These are phyloP conservation scores for Candida montana DNA, from an alignment of 805 yeast genomes.

Conservation along the genomic window DNA sequence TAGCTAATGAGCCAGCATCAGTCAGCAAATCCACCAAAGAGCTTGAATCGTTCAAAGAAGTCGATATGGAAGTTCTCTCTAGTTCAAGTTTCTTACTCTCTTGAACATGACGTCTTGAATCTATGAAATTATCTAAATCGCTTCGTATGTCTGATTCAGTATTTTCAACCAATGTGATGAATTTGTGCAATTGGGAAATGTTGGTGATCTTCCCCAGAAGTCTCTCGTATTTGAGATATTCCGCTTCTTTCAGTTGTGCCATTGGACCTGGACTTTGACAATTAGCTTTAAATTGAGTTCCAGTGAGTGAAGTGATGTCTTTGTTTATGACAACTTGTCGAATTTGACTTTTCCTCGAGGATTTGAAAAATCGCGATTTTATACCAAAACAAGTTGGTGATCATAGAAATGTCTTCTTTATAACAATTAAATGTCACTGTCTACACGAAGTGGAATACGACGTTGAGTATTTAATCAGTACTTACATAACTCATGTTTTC, in stretches of 20 bases:
- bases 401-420: not conserved
- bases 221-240: slow-evolving; percentile 15
- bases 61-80: slow-evolving; percentile 56
- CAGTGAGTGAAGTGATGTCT: too few relatives aligned
- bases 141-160: slow-evolving; percentile 19
- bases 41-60: slow-evolving; percentile 52
- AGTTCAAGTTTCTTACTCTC: slow-evolving; percentile 47
- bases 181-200: slow-evolving; percentile 21
- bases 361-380: slow-evolving; percentile 1
- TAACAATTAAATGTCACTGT: too few relatives aligned
- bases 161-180: slow-evolving; percentile 21
- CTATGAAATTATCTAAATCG: slow-evolving; percentile 23
- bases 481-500: too few relatives aligned
- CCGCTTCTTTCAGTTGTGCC: slow-evolving; percentile 6
- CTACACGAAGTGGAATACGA: too few relatives aligned
- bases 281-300: too few relatives aligned
- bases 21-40: slow-evolving; percentile 48
- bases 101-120: slow-evolving; percentile 21
- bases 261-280: not conserved
- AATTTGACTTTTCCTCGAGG: slow-evolving; percentile 1
- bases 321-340: not conserved
- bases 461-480: too few relatives aligned
- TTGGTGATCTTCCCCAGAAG: slow-evolving; percentile 21
- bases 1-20: slow-evolving; percentile 60
- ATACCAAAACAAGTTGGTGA: not conserved